Percentiles rank a stretch among this genome's conserved stretches.
Evolutionary conservation across 2,329 filamentous ascomycete genomes (phyloP).

Genomic region (Botrytis aclada): DNA sequence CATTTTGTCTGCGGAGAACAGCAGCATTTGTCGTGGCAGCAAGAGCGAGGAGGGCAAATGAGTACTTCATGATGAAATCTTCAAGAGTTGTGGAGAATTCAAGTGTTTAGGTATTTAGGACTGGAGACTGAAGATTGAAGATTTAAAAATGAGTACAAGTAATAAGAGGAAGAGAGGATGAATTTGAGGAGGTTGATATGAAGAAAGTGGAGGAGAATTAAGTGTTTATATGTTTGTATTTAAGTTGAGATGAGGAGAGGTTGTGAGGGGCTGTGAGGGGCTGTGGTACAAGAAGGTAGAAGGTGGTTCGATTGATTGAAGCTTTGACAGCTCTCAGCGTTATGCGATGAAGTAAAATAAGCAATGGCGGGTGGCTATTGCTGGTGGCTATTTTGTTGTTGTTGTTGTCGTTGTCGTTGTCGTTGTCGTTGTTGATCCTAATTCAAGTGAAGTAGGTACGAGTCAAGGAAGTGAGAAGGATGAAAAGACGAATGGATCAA

Average conservation of each 20-base stretch:
- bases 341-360: neutral
- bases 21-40: conserved; percentile 23
- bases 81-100: neutral
- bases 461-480: neutral
- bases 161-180: neutral
- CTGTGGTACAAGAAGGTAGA: neutral
- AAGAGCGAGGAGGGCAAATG: conserved; percentile 18
- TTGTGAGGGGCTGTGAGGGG: neutral
- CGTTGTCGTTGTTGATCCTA: neutral
- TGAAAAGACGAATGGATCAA: neutral
- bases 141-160: conserved; percentile 1
- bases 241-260: neutral
- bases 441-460: neutral
- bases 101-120: neutral
- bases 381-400: neutral
- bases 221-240: neutral
- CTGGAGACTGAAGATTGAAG: neutral
- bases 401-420: no score
- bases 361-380: neutral
- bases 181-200: neutral
- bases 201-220: neutral
- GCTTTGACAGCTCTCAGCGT: neutral
- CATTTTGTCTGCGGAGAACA: conserved; percentile 25
- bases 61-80: conserved; percentile 20
- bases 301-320: neutral